Percentiles rank a stretch among this genome's conserved stretches.
These are phyloP conservation scores for Candida argentea DNA, from an alignment of 805 yeast genomes.

Conservation along the genomic window DNA sequence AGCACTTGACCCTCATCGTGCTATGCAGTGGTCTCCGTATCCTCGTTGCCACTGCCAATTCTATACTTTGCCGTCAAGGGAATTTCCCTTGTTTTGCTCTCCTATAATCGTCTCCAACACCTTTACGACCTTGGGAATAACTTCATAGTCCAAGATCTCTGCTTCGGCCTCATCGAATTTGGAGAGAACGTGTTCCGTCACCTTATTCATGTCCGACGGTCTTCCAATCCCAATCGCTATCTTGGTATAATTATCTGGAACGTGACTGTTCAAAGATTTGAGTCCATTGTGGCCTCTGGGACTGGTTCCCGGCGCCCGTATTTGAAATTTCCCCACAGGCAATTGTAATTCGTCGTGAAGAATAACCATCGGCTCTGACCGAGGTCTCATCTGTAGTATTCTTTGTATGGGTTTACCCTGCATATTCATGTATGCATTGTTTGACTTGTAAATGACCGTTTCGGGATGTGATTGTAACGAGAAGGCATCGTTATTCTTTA, in stretches of 20 bases:
- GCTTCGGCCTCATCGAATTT: constrained; percentile 39
- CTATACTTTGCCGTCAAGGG: no score
- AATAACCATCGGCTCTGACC: constrained; percentile 37
- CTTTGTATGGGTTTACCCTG: constrained; percentile 51
- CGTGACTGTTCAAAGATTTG: constrained; percentile 38
- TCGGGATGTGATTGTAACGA: constrained; percentile 5
- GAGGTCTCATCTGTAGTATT: constrained; percentile 31
- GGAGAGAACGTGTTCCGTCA: constrained; percentile 56
- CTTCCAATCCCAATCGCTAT: constrained; percentile 73
- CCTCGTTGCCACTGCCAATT: no score
- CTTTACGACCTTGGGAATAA: constrained; percentile 30
- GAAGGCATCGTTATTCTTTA: constrained; percentile 4
- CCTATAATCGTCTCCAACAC: constrained; percentile 25
- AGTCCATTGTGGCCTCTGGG: constrained; percentile 84
- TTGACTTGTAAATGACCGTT: constrained; percentile 36
- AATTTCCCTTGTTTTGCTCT: constrained; percentile 5
- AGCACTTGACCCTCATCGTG: no score
- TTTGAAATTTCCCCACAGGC: constrained; percentile 54
- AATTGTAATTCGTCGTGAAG: constrained; percentile 74
- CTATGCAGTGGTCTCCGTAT: no score
- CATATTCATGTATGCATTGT: constrained; percentile 57
- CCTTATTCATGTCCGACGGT: constrained; percentile 38
- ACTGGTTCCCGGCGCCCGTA: constrained; percentile 50
- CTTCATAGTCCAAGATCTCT: constrained; percentile 26
- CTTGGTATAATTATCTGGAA: constrained; percentile 50